Conservation (phyloP, 352 stramenopile genomes). For the Globisporangium irregulare region DNA sequence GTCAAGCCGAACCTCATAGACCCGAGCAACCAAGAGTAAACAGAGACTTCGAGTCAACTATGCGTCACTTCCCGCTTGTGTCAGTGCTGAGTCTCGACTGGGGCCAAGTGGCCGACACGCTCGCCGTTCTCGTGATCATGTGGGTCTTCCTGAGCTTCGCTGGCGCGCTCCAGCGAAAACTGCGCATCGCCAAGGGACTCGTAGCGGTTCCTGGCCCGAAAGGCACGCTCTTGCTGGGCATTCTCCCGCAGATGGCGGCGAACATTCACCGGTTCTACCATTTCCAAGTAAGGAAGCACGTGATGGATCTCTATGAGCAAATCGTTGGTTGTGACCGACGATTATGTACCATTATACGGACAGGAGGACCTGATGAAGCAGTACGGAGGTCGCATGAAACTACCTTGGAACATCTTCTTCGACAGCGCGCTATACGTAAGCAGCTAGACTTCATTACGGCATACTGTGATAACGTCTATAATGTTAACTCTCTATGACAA, state of each 20-base stretch:
- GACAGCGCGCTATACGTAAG: constrained; percentile 57
- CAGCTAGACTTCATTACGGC: not conserved
- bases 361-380: constrained; percentile 40
- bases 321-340: not conserved
- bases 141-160: not conserved
- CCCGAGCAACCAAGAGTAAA: not conserved
- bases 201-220: constrained; percentile 14
- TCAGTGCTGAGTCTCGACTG: not conserved
- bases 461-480: not conserved
- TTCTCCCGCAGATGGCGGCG: constrained; percentile 11
- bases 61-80: not conserved
- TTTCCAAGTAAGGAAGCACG: constrained; percentile 2
- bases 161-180: constrained; percentile 9
- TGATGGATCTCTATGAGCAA: not conserved
- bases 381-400: constrained; percentile 53
- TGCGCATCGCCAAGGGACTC: constrained; percentile 16
- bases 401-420: constrained; percentile 66
- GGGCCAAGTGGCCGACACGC: constrained; percentile 1
- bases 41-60: not conserved
- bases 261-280: constrained; percentile 16
- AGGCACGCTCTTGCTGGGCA: constrained; percentile 14
- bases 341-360: not conserved
- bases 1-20: too few relatives aligned
- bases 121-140: not conserved
- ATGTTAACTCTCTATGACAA: not conserved